Percentiles rank a stretch among this genome's conserved stretches.
Conservation (phyloP, 2,329 filamentous ascomycete genomes). For the Monosporascus sp. region DNA sequence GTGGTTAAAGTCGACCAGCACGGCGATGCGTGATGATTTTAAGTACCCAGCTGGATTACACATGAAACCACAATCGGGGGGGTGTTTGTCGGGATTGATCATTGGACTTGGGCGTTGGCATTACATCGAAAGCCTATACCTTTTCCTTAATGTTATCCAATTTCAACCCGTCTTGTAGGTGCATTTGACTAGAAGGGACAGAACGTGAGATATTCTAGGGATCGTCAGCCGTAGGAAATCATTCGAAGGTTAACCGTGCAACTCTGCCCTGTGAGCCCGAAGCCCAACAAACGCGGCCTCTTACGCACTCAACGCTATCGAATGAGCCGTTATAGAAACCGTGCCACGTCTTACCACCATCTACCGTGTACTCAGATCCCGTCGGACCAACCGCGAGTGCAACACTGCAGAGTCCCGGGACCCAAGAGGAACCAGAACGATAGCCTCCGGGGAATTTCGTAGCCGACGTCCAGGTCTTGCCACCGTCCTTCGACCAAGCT, state of each 20-base stretch:
- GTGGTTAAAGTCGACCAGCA: no score
- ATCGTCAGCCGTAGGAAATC: no score
- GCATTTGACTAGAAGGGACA: no score
- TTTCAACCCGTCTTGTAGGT: no score
- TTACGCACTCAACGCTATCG: constrained; percentile 27
- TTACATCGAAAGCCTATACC: no score
- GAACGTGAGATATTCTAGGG: no score
- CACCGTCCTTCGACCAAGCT: constrained; percentile 27
- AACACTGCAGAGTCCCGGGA: constrained; percentile 16
- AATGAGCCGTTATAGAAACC: constrained; percentile 26
- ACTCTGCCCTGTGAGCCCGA: constrained; percentile 25
- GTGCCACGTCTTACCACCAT: constrained; percentile 24
- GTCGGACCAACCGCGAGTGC: constrained; percentile 29
- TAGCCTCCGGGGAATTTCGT: constrained; percentile 25
- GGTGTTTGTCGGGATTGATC: no score
- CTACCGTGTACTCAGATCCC: constrained; percentile 26
- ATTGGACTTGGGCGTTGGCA: no score
- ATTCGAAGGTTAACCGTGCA: constrained; percentile 10
- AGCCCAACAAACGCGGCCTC: constrained; percentile 24
- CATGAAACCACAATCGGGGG: no score
- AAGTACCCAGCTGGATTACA: no score
- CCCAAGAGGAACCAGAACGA: constrained; percentile 26
- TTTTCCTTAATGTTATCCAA: no score
- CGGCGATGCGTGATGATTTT: no score
- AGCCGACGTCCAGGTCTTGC: constrained; percentile 22